Percentiles rank a stretch among this genome's conserved stretches.
Evolutionary conservation across 257 asterid genomes (phyloP).

Genomic region (Solanum paucissectum): DNA sequence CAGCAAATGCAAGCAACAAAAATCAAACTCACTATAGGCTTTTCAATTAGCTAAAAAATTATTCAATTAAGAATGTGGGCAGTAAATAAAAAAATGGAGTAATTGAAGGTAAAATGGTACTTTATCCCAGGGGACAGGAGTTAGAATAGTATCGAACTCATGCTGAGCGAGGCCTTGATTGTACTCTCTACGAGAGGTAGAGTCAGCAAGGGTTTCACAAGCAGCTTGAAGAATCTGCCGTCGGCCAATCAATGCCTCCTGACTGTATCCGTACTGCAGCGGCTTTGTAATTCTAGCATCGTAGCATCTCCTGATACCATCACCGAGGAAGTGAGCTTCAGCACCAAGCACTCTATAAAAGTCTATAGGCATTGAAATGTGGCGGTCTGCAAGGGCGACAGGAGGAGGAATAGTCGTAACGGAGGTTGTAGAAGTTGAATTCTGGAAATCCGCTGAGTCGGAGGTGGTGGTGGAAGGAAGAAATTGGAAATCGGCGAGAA

Average conservation of each 20-base stretch:
- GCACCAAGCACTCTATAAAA: constrained; percentile 85
- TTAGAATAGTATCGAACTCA: constrained; percentile 59
- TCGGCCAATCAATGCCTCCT: constrained; percentile 75
- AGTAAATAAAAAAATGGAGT: neutral
- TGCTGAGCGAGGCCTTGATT: constrained; percentile 69
- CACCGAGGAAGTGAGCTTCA: constrained; percentile 85
- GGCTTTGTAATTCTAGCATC: constrained; percentile 74
- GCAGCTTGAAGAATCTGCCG: constrained; percentile 94
- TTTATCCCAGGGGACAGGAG: constrained; percentile 97
- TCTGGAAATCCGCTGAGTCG: constrained; percentile 24
- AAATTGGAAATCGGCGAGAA: constrained; percentile 86
- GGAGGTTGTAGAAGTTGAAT: constrained; percentile 20
- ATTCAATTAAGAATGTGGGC: neutral
- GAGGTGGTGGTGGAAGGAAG: constrained; percentile 44
- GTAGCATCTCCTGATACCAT: constrained; percentile 86
- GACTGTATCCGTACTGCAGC: constrained; percentile 83
- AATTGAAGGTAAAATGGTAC: constrained; percentile 12
- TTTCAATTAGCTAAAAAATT: neutral
- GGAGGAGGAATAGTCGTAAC: constrained; percentile 17
- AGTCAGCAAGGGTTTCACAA: constrained; percentile 69
- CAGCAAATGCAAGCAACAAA: too few species aligned
- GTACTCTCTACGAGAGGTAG: constrained; percentile 73
- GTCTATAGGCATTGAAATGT: constrained; percentile 66
- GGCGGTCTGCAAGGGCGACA: constrained; percentile 60
- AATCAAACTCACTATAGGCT: neutral